A percentile compares a stretch with the other conserved stretches of the same genome.
Conservation (phyloP, 306 rosid genomes). For the Prunus fruticosa region DNA sequence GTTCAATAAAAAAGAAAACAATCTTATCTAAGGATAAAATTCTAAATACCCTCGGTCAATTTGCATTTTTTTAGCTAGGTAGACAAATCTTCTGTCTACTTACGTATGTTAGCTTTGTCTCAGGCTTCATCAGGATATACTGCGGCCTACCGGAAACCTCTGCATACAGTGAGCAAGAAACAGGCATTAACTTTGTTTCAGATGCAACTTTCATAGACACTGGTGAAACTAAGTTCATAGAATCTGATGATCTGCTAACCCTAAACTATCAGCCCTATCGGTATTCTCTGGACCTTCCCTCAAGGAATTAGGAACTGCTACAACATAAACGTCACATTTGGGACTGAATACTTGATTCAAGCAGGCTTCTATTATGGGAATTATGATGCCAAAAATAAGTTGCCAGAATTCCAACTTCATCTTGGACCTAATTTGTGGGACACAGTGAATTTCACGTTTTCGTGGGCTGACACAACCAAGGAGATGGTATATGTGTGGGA, state of each 20-base stretch:
- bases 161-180: background rate
- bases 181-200: slow-evolving; percentile 15
- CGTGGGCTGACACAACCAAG: slow-evolving; percentile 6
- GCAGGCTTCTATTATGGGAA: slow-evolving; percentile 41
- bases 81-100: too few species aligned
- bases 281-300: slow-evolving; percentile 43
- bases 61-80: too few species aligned
- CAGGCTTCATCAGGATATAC: slow-evolving; percentile 15
- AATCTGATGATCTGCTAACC: background rate
- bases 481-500: slow-evolving; percentile 45
- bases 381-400: slow-evolving; percentile 22
- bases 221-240: slow-evolving; percentile 11
- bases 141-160: slow-evolving; percentile 23
- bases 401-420: slow-evolving; percentile 27
- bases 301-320: background rate
- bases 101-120: too few species aligned
- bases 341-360: slow-evolving; percentile 34
- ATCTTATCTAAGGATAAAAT: too few species aligned
- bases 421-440: slow-evolving; percentile 38
- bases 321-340: slow-evolving; percentile 15
- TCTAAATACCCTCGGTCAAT: too few species aligned
- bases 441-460: background rate
- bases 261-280: background rate
- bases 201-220: slow-evolving; percentile 15
- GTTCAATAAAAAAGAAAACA: too few species aligned